phyloP scores from a whole-genome alignment of 441 rosid genomes.

The Sinapis alba region DNA sequence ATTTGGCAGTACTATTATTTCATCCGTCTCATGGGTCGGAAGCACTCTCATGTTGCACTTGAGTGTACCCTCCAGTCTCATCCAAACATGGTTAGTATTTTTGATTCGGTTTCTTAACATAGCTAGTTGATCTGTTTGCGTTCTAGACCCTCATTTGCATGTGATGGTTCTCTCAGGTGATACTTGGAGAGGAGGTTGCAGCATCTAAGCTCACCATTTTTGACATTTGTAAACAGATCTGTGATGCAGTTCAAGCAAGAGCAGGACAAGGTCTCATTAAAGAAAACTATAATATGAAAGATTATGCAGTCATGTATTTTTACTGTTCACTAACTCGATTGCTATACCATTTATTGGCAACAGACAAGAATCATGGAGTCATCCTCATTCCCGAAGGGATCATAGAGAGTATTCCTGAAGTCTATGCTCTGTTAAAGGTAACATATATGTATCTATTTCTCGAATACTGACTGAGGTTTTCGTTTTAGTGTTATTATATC shows the following conservation, averaged over 20 bases:
- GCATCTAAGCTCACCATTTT: conserved; percentile 97
- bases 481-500: background rate
- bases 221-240: conserved; percentile 82
- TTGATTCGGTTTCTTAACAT: background rate
- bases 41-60: conserved; percentile 97
- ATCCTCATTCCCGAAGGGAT: conserved; percentile 98
- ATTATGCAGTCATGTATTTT: conserved; percentile 26
- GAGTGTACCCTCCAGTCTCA: conserved; percentile 99
- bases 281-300: conserved; percentile 3
- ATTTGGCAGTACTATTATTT: conserved; percentile 84
- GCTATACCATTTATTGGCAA: conserved; percentile 21
- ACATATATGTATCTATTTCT: conserved; percentile 2
- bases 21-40: conserved; percentile 97
- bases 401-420: conserved; percentile 97
- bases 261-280: conserved; percentile 72
- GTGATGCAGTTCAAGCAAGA: conserved; percentile 98
- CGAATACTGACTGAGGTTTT: background rate
- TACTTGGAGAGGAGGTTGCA: conserved; percentile 97
- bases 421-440: conserved; percentile 94
- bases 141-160: conserved; percentile 14
- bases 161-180: conserved; percentile 54
- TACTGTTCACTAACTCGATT: conserved; percentile 28
- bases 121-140: background rate
- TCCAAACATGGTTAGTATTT: conserved; percentile 86
- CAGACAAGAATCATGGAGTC: conserved; percentile 97